These are phyloP conservation scores for Lolium multiflorum DNA, from an alignment of 176 grass and related monocot genomes.

Conservation along the genomic window DNA sequence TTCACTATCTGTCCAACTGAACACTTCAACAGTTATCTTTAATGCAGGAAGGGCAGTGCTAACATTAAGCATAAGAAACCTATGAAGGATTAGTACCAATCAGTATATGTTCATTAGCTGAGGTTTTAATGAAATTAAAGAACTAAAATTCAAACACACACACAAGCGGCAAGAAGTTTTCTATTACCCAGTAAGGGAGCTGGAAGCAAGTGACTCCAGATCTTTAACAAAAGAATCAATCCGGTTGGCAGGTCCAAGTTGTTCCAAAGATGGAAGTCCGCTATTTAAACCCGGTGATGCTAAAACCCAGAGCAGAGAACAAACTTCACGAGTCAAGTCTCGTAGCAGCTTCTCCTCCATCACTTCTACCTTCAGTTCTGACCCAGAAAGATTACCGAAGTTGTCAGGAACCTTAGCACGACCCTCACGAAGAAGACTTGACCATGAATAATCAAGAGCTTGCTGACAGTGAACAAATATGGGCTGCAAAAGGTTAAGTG, in stretches of 20 bases:
- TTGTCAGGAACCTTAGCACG: slow-evolving; percentile 85
- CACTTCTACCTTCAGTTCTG: slow-evolving; percentile 95
- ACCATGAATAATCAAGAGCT: slow-evolving; percentile 92
- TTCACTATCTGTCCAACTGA: slow-evolving; percentile 93
- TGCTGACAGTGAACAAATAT: slow-evolving; percentile 86
- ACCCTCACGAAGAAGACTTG: slow-evolving; percentile 80
- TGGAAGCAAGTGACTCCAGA: slow-evolving; percentile 72
- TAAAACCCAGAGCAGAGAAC: slow-evolving; percentile 77
- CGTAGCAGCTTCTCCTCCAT: slow-evolving; percentile 97
- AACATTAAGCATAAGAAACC: slow-evolving; percentile 74
- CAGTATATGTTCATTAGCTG: slow-evolving; percentile 34
- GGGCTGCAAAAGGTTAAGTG: slow-evolving; percentile 76
- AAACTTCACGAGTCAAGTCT: slow-evolving; percentile 95
- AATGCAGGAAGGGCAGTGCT: slow-evolving; percentile 64
- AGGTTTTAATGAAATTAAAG: slow-evolving; percentile 32
- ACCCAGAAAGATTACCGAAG: slow-evolving; percentile 88
- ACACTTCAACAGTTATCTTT: slow-evolving; percentile 74
- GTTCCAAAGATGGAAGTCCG: slow-evolving; percentile 88
- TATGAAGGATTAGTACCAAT: slow-evolving; percentile 45
- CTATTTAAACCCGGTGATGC: slow-evolving; percentile 73
- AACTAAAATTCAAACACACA: slow-evolving; percentile 21
- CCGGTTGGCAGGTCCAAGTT: slow-evolving; percentile 82
- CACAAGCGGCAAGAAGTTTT: slow-evolving; percentile 29
- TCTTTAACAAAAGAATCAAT: slow-evolving; percentile 68
- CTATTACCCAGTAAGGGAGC: slow-evolving; percentile 80